Percentiles rank a stretch among this genome's conserved stretches.
phyloP scores from a whole-genome alignment of 257 asterid genomes.

The Leonotis leonurus region DNA sequence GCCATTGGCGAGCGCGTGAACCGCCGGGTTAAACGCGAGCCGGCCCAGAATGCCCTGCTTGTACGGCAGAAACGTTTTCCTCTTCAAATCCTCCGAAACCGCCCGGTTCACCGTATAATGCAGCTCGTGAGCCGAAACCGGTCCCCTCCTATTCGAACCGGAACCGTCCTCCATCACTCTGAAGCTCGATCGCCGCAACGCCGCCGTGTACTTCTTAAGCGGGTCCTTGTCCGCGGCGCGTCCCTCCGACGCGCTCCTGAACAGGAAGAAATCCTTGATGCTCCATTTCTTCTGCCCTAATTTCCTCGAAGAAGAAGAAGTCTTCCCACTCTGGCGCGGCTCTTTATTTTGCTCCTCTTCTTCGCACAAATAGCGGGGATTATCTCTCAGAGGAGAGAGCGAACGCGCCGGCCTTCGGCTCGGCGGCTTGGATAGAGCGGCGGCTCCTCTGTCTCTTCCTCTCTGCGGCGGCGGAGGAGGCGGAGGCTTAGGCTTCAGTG shows the following conservation, averaged over 20 bases:
- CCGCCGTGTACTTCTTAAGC: slow-evolving; percentile 35
- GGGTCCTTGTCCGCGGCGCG: slow-evolving; percentile 40
- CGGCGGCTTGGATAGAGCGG: slow-evolving; percentile 18
- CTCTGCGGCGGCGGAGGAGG: slow-evolving; percentile 27
- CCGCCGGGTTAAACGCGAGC: slow-evolving; percentile 51
- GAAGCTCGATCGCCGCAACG: slow-evolving; percentile 18
- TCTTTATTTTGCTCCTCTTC: slow-evolving; percentile 37
- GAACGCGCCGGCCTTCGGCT: slow-evolving; percentile 55
- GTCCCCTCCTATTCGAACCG: slow-evolving; percentile 32
- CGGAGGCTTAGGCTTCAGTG: slow-evolving; percentile 40
- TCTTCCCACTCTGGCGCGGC: not conserved
- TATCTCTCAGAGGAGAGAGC: slow-evolving; percentile 55
- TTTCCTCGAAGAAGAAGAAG: not conserved
- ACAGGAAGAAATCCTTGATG: slow-evolving; percentile 33
- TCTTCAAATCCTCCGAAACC: slow-evolving; percentile 60
- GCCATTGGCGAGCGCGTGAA: slow-evolving; percentile 58
- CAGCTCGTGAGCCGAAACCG: slow-evolving; percentile 66
- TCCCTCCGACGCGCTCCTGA: slow-evolving; percentile 49
- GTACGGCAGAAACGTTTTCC: slow-evolving; percentile 71
- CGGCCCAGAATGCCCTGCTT: slow-evolving; percentile 73
- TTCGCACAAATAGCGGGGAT: slow-evolving; percentile 28
- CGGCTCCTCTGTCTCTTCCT: slow-evolving; percentile 32
- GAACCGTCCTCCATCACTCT: slow-evolving; percentile 26
- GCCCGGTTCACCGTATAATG: slow-evolving; percentile 72
- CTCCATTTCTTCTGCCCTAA: slow-evolving; percentile 38